Base-by-base conservation (phyloP, 2,329 filamentous ascomycete species). In the Colletotrichum camelliae region DNA sequence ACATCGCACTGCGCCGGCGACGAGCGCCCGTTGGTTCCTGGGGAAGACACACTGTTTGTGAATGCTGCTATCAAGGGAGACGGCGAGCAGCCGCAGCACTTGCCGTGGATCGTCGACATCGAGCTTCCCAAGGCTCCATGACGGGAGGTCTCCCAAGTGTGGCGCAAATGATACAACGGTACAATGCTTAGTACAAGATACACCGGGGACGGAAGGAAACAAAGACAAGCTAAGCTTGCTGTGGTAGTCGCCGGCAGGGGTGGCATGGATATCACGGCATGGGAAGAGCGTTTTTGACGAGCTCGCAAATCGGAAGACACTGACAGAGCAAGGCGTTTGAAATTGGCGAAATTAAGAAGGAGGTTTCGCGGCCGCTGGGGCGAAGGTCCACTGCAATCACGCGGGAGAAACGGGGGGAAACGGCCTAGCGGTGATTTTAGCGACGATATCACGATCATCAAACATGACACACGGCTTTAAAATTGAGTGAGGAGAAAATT, bases 11-110 rank as follows among this genome's bases (percentile, higher is more conserved):
- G 83, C 74, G 74, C 73, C 1, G 77, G 81, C 7, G 78, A 82
- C 72, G 61, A 75, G 21, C 77, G 82, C 60, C 78, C 79, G 1
- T 21, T 86, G 2, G 35, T 78, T 24, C 58, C 39, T 8, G 87
- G 86, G 4, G 81, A 82, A 37, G 84, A 91, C 73, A 91, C 89
- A 0, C 79, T 91, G 6, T 90, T 91, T 77, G 85, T 91, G 10
- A 92, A 92, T 79, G 90, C 89, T 1, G 84, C 90, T 0, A 86
- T 91, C 27, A 79, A 87, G 77, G 83, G 77, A 4, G 27, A 89
- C 88, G 78, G 93, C 86, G 72, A 91, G 88, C 35, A 31, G 3
- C 58, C 61, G 18, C 39, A 33, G 39, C 52, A 67, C 31, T 62
- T 70, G 12, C 43, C 61, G 10, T 74, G 29, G 74, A 27, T 74